Conservation (phyloP, 2,329 filamentous ascomycete genomes). For the Aspergillus intermedius region DNA sequence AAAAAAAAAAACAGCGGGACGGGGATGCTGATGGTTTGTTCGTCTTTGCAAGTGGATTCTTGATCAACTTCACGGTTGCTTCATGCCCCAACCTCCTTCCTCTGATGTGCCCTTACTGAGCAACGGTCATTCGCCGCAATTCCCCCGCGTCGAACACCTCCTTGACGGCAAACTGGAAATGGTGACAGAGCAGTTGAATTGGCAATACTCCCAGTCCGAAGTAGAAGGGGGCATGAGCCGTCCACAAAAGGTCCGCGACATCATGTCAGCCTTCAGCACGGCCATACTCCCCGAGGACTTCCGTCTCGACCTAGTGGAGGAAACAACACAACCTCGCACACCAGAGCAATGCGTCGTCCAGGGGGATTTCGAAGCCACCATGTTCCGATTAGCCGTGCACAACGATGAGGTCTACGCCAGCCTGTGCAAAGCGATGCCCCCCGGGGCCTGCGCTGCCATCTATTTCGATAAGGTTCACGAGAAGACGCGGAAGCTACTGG, state of each 20-base stretch:
- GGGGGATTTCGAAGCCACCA: slow-evolving; percentile 39
- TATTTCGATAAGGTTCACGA: slow-evolving; percentile 40
- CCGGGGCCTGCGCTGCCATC: slow-evolving; percentile 35
- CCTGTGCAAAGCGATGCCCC: slow-evolving; percentile 38
- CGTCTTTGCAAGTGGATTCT: slow-evolving; percentile 31
- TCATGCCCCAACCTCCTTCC: slow-evolving; percentile 22
- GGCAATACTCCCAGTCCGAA: slow-evolving; percentile 27
- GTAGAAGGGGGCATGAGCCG: slow-evolving; percentile 28
- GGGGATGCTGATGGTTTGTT: slow-evolving; percentile 4
- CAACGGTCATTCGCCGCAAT: slow-evolving; percentile 25
- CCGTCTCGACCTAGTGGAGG: slow-evolving; percentile 33
- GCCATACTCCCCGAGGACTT: slow-evolving; percentile 37
- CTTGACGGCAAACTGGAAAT: slow-evolving; percentile 26
- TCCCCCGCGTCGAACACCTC: slow-evolving; percentile 26
- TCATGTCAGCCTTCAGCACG: slow-evolving; percentile 40
- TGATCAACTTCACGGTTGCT: slow-evolving; percentile 34
- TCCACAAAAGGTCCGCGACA: slow-evolving; percentile 36
- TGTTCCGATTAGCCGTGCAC: slow-evolving; percentile 40
- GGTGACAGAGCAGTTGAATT: slow-evolving; percentile 27
- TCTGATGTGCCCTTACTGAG: slow-evolving; percentile 24
- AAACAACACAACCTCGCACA: slow-evolving; percentile 24
- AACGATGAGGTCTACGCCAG: slow-evolving; percentile 37
- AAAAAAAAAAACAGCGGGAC: neutral
- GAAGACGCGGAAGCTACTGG: slow-evolving; percentile 27
- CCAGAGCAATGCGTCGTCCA: slow-evolving; percentile 40